These are phyloP conservation scores for Kwoniella pini DNA, from an alignment of 768 basidiomycete genomes.

Conservation along the genomic window DNA sequence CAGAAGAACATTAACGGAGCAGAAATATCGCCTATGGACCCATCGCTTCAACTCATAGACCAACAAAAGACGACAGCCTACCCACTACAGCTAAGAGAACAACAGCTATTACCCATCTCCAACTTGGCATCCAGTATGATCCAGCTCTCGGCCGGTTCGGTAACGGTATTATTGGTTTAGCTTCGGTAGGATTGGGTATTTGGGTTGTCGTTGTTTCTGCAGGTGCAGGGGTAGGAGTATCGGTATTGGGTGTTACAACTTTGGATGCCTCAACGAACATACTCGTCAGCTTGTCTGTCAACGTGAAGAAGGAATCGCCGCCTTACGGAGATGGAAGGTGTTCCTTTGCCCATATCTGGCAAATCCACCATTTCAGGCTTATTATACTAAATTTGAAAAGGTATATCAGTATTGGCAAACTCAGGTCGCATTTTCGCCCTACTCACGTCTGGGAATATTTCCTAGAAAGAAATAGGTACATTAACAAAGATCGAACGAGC, in stretches of 20 bases:
- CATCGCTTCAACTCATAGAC: slow-evolving; percentile 7
- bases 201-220: background rate
- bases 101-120: slow-evolving; percentile 47
- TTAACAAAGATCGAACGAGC: background rate
- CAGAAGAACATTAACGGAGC: too few species aligned
- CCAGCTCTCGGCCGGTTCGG: slow-evolving; percentile 1
- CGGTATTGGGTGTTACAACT: slow-evolving; percentile 20
- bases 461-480: slow-evolving; percentile 49
- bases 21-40: background rate
- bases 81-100: slow-evolving; percentile 46
- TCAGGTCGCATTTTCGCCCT: background rate
- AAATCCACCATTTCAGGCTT: slow-evolving; percentile 66
- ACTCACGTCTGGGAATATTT: slow-evolving; percentile 84
- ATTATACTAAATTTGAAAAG: slow-evolving; percentile 65
- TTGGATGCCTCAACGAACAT: slow-evolving; percentile 18
- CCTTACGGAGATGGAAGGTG: slow-evolving; percentile 39
- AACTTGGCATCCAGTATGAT: slow-evolving; percentile 40
- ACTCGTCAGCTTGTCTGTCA: slow-evolving; percentile 1
- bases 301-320: slow-evolving; percentile 1
- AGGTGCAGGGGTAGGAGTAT: background rate
- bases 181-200: slow-evolving; percentile 4
- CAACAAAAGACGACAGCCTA: slow-evolving; percentile 37
- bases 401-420: background rate
- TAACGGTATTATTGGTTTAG: background rate
- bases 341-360: slow-evolving; percentile 79